phyloP scores from a whole-genome alignment of 106 monocot genomes.

The Agapanthus africanus region DNA sequence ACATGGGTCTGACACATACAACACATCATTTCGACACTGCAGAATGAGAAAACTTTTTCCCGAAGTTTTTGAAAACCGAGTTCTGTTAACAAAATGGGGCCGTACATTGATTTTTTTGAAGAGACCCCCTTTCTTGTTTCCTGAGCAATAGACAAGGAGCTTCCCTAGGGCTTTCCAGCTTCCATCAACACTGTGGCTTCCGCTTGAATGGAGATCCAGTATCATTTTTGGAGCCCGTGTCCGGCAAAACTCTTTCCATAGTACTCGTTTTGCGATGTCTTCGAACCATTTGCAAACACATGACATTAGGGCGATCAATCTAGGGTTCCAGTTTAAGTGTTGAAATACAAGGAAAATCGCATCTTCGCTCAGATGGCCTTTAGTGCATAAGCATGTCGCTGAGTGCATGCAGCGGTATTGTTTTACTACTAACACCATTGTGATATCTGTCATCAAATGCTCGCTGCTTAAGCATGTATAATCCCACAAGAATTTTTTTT shows the following conservation, averaged over 20 bases:
- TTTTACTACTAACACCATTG: slow-evolving; percentile 57
- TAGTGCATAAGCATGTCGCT: slow-evolving; percentile 57
- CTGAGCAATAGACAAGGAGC: slow-evolving; percentile 78
- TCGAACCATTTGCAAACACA: slow-evolving; percentile 97
- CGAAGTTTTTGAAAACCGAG: slow-evolving; percentile 78
- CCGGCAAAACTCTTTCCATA: slow-evolving; percentile 82
- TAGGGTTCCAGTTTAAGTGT: slow-evolving; percentile 86
- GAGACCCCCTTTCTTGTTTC: slow-evolving; percentile 50
- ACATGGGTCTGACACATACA: slow-evolving; percentile 86
- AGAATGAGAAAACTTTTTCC: slow-evolving; percentile 87
- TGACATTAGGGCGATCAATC: slow-evolving; percentile 61
- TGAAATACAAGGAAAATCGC: slow-evolving; percentile 66
- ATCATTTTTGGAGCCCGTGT: slow-evolving; percentile 87
- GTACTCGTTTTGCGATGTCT: slow-evolving; percentile 63
- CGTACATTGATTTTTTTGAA: slow-evolving; percentile 56
- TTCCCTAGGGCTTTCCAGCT: slow-evolving; percentile 95
- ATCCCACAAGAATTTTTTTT: not conserved
- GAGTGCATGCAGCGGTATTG: slow-evolving; percentile 87
- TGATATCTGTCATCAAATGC: not conserved
- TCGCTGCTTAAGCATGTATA: not conserved
- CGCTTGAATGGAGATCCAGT: slow-evolving; percentile 67
- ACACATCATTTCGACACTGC: slow-evolving; percentile 62
- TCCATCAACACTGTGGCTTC: slow-evolving; percentile 85
- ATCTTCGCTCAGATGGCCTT: slow-evolving; percentile 76
- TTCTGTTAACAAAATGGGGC: slow-evolving; percentile 72